Evolutionary conservation across 2,329 filamentous ascomycete genomes (phyloP), one percentile per base, ranked within the genome.

Genomic region (Aureobasidium sp.): DNA sequence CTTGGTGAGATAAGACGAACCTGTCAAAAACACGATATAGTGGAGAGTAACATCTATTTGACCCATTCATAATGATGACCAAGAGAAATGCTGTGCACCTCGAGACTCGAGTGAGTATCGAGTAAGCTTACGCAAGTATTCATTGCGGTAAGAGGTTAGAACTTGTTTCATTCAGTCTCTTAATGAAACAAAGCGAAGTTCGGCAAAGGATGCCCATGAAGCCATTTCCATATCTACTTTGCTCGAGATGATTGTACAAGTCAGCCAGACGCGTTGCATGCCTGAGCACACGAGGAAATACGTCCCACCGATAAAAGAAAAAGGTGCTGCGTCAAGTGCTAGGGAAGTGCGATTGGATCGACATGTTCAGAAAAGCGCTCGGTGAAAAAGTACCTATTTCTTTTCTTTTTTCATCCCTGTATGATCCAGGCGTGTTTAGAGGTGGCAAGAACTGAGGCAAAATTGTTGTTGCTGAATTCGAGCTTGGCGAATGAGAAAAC

Each of bases 371-470:
- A 53, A 53, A 37, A 31, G 20, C 11, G 53, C 37, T 47, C 41
- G 31, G 53, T 12, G 31, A n/a, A 47, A 25, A 14, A 2, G n/a
- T 15, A 25, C 45, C 45, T 29, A 31, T 48, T n/a, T n/a, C 25
- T 31, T 48, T 48, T 29, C 25, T 48, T 48, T 47, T 48, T 48
- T 25, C 22, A 25, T 29, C 31, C 31, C 31, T 34, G 31, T 34
- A 34, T 9, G 45, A 11, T 48, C 15, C 17, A 31, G 45, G 7
- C 31, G 25, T 48, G 55, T 29, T 15, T 29, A 37, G 20, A 36
- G 8, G 55, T 59, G 55, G 55, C 55, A 42, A 59, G 12, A 27
- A 57, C 29, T 29, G 55, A 59, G 55, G 55, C 55, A 59, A 59
- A 59, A 29, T 15, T 31, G 31, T 39, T 36, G 31, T n/a, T 25